Percentiles rank a stretch among this genome's conserved stretches.
phyloP scores from a whole-genome alignment of 352 stramenopile genomes.

The Phytophthora capsici region DNA sequence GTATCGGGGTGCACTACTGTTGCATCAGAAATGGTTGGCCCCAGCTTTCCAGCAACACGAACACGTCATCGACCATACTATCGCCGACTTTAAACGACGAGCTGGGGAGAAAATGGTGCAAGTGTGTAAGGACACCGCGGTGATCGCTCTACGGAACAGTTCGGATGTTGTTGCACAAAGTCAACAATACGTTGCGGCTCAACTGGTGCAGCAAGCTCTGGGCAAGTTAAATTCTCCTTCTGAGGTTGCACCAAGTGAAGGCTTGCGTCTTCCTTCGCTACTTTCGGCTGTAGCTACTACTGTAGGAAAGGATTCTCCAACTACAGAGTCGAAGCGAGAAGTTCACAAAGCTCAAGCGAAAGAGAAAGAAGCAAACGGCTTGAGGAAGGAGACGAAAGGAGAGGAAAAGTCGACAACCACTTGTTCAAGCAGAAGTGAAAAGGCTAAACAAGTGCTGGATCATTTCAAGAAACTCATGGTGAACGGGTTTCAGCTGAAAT shows the following conservation, averaged over 20 bases:
- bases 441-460: constrained; percentile 63
- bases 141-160: constrained; percentile 61
- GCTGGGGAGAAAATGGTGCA: constrained; percentile 73
- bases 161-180: constrained; percentile 68
- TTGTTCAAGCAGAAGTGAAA: constrained; percentile 39
- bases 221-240: constrained; percentile 28
- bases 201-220: constrained; percentile 73
- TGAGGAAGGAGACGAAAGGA: constrained; percentile 25
- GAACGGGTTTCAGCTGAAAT: constrained; percentile 71
- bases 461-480: constrained; percentile 80
- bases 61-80: constrained; percentile 58
- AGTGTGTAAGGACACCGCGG: constrained; percentile 69
- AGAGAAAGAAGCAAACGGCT: constrained; percentile 7
- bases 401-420: constrained; percentile 18
- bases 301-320: background rate
- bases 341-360: background rate
- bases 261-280: constrained; percentile 24
- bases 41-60: constrained; percentile 78
- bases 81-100: constrained; percentile 63
- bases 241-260: constrained; percentile 5
- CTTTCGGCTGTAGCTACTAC: constrained; percentile 15
- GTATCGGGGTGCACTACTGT: constrained; percentile 54
- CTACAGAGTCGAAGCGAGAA: constrained; percentile 6
- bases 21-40: constrained; percentile 66
- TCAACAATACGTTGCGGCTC: constrained; percentile 67